phyloP scores from a whole-genome alignment of 257 asterid genomes.

The Jaltomata sinuosa region DNA sequence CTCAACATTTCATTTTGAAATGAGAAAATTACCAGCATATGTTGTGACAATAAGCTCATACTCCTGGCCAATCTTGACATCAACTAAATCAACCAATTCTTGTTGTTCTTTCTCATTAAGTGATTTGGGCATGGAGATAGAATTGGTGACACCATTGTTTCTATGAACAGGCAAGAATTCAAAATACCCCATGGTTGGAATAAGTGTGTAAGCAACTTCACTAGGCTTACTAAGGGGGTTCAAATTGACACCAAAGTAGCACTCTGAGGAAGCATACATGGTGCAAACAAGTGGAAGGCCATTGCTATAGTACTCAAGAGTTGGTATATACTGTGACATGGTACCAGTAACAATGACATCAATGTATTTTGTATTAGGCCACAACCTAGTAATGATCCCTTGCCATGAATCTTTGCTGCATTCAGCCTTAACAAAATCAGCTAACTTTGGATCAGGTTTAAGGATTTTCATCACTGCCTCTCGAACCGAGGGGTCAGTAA shows the following conservation, averaged over 20 bases:
- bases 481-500: constrained; percentile 45
- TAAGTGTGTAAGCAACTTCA: constrained; percentile 74
- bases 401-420: constrained; percentile 56
- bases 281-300: constrained; percentile 85
- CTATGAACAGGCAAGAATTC: constrained; percentile 68
- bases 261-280: constrained; percentile 92
- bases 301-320: constrained; percentile 72
- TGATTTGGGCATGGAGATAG: constrained; percentile 36
- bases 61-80: constrained; percentile 71
- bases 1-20: background rate
- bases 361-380: constrained; percentile 85
- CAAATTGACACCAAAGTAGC: constrained; percentile 85
- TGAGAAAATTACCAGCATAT: constrained; percentile 47
- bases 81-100: constrained; percentile 59
- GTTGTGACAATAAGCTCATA: constrained; percentile 94
- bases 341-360: constrained; percentile 95
- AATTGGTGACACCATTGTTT: constrained; percentile 24
- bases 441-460: constrained; percentile 53
- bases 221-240: constrained; percentile 75
- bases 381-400: constrained; percentile 70
- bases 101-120: constrained; percentile 55
- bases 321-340: constrained; percentile 89
- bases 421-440: constrained; percentile 49
- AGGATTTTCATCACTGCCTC: constrained; percentile 45
- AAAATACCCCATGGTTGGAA: constrained; percentile 74